phyloP scores from a whole-genome alignment of 306 rosid genomes.

The Acacia melanoxylon region DNA sequence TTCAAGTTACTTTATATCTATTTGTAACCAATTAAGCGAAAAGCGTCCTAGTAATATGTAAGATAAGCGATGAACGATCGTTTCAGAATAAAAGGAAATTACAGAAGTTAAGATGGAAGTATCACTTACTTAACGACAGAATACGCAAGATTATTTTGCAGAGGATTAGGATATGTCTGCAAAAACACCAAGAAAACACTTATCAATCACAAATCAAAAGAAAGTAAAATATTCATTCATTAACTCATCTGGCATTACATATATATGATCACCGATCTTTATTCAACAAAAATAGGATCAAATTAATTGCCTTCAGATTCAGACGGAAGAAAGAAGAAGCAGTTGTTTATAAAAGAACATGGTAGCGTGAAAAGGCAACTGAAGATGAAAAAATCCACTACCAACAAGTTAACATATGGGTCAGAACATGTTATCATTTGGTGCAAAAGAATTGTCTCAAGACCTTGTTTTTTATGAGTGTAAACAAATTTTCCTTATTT shows the following conservation, averaged over 20 bases:
- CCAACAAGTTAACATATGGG: no score
- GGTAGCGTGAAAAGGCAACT: background rate
- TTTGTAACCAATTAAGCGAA: slow-evolving; percentile 5
- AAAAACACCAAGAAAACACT: background rate
- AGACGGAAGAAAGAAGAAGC: background rate
- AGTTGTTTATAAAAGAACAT: background rate
- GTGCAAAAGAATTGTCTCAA: no score
- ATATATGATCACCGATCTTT: background rate
- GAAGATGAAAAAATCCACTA: background rate
- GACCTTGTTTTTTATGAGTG: no score
- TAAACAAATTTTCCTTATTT: no score
- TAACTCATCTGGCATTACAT: background rate
- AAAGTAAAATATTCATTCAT: background rate
- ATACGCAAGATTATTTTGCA: slow-evolving; percentile 90
- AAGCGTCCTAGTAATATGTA: background rate
- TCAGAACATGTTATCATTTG: no score
- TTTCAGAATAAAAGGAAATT: slow-evolving; percentile 6
- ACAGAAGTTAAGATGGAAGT: no score
- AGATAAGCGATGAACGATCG: background rate
- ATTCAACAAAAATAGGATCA: background rate
- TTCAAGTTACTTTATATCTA: slow-evolving; percentile 11
- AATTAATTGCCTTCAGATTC: background rate
- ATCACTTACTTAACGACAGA: slow-evolving; percentile 96
- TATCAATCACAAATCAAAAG: background rate
- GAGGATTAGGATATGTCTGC: slow-evolving; percentile 76